Evolutionary conservation across 495 filamentous ascomycete genomes (phyloP), one percentile per base, ranked within the genome.

Genomic region (Clavariopsis aquatica): DNA sequence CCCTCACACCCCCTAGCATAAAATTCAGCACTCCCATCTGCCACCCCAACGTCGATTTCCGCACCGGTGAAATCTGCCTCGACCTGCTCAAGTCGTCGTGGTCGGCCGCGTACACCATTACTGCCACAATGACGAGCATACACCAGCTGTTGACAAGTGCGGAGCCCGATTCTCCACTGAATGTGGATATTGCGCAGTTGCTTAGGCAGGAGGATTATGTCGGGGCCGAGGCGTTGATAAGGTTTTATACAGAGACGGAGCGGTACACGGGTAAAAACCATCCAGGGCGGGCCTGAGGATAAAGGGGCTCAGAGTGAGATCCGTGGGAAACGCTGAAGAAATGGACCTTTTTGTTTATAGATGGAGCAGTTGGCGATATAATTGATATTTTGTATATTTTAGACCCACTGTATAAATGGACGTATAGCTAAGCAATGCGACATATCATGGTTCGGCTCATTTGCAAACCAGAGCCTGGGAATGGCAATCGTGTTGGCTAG

Each of bases 51-150:
- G 69, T 62, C 34, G 62, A 69, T 57, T 71, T 66, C 67, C 52
- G 84, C 66, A 92, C 87, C 4, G 94, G 94, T 69, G 90, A 96
- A 74, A 94, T 98, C 73, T 98, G 94, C 71, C 83, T 98, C 13
- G 93, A 96, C 64, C 80, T 98, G 58, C 77, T 98, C 47, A 88
- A 87, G 66, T 84, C 86, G 28, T 82, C 83, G 49, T 98, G 94
- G 94, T 87, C 87, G 64, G 89, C 92, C 29, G 84, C 88, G 29
- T 95, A 94, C 72, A 93, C 88, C 28, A 80, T 97, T 23, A 84
- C 87, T 23, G 81, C 84, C 63, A 91, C 89, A 55, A 76, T 97
- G 69, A 87, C 89, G 67, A 85, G 86, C 22, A 83, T 98, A 36
- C 85, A 92, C 54, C 82, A 90, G 79, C 77, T 98, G 69, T 78